Evolutionary conservation across 768 basidiomycete genomes (phyloP), one percentile per base, ranked within the genome.

Genomic region (Leccinum incarnatum): DNA sequence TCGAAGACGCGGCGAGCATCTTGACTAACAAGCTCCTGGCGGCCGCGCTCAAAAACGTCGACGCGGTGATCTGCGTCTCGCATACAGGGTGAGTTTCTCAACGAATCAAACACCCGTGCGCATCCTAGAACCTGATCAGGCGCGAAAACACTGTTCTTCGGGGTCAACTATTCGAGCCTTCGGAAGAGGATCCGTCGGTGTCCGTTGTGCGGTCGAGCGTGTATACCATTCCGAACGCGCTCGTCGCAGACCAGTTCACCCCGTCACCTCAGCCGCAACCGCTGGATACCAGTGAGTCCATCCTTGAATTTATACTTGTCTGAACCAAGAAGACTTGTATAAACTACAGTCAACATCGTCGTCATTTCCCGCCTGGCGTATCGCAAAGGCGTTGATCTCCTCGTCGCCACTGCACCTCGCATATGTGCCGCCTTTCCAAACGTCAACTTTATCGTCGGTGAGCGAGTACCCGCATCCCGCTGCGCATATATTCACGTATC

Each of bases 91-190:
- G 68, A 54, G 85, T 68, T 25, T 7, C 4, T 2, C 4, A 1
- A 48, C 0, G 15, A 14, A 17, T 9, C 23, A 23, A 47, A 10
- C 2, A 42, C 27, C 23, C 15, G 3, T 45, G 0, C n/a, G 12
- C n/a, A 25, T 5, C 47, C 23, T 21, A 7, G 12, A 48, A 45
- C 42, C n/a, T 45, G 7, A 48, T 17, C 65, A 98, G 96, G 25
- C 93, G 95, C n/a, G 97, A 98, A 76, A 99, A 98, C 62, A 98
- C 95, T 0, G 92, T 95, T 3, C 80, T 99, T 1, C 81, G 97
- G 5, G 93, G 91, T 1, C 81, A 89, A 48, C 75, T 97, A 2
- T 89, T 88, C 51, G 84, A 87, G 61, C 74, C 72, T 48, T 69
- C 67, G 4, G 74, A 79, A 45, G 73, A 77, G 9, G 76, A 81